Conservation (phyloP, 176 grass and related monocot species). For the Eragrostis nindensis region DNA sequence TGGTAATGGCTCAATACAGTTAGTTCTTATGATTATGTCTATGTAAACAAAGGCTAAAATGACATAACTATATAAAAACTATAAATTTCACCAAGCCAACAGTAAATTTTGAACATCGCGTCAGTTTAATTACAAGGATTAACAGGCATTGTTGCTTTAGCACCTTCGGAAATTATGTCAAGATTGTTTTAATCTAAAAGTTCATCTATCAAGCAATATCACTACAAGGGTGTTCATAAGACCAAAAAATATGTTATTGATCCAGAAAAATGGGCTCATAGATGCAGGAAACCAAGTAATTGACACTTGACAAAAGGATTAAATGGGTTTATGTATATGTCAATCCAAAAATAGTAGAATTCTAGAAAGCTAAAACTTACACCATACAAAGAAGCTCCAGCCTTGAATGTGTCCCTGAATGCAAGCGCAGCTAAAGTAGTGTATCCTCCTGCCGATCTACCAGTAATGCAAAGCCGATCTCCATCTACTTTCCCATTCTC, state of each 20-base stretch:
- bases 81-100: background rate
- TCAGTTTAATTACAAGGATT: background rate
- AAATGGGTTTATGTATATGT: background rate
- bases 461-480: constrained; percentile 87
- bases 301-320: constrained; percentile 34
- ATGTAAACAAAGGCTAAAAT: background rate
- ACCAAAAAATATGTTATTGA: background rate
- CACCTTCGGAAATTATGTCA: background rate
- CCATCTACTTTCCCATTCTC: constrained; percentile 79
- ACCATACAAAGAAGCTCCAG: constrained; percentile 96
- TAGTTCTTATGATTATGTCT: constrained; percentile 1
- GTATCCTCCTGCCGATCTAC: constrained; percentile 90
- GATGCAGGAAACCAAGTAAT: constrained; percentile 1
- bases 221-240: background rate
- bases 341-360: constrained; percentile 13
- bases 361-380: constrained; percentile 62
- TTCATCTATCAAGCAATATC: constrained; percentile 17
- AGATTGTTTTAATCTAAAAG: background rate
- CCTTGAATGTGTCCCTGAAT: constrained; percentile 90
- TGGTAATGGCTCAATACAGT: background rate
- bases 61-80: constrained; percentile 16
- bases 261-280: background rate
- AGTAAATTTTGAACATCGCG: background rate
- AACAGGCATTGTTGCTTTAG: constrained; percentile 15
- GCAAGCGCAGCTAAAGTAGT: constrained; percentile 89